A percentile compares a stretch with the other conserved stretches of the same genome.
Conservation (phyloP, 208 protist genomes). For the Trypanosoma conorhini region DNA sequence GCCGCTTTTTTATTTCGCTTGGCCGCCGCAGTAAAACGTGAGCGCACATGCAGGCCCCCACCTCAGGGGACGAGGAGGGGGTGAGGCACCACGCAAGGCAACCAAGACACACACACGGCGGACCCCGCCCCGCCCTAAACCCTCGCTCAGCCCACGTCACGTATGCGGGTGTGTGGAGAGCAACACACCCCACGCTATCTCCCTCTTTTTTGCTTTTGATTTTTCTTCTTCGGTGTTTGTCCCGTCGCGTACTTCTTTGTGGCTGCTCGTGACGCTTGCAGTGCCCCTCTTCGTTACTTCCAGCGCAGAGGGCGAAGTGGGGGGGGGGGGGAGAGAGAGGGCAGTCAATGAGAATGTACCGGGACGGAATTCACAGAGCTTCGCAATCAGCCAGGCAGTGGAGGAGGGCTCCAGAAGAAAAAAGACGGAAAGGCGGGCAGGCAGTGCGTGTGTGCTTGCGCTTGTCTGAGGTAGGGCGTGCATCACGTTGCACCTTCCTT, state of each 20-base stretch:
- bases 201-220: no score
- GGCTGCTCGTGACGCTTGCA: background rate
- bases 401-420: background rate
- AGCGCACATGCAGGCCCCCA: no score
- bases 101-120: no score
- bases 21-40: no score
- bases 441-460: background rate
- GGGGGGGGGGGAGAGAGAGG: conserved; percentile 6
- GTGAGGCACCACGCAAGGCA: no score
- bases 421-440: conserved; percentile 15
- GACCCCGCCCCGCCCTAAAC: no score
- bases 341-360: background rate
- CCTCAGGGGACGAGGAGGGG: no score
- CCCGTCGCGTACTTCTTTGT: background rate
- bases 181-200: no score
- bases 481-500: background rate
- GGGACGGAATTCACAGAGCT: conserved; percentile 14
- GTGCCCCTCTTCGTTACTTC: background rate
- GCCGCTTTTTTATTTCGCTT: background rate
- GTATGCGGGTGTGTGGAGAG: no score
- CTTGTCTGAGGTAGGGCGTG: background rate
- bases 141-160: no score
- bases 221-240: background rate
- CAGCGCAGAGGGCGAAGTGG: background rate
- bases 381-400: background rate